Base-by-base conservation (phyloP, 768 basidiomycete species). In the Pulveroboletus sp. region DNA sequence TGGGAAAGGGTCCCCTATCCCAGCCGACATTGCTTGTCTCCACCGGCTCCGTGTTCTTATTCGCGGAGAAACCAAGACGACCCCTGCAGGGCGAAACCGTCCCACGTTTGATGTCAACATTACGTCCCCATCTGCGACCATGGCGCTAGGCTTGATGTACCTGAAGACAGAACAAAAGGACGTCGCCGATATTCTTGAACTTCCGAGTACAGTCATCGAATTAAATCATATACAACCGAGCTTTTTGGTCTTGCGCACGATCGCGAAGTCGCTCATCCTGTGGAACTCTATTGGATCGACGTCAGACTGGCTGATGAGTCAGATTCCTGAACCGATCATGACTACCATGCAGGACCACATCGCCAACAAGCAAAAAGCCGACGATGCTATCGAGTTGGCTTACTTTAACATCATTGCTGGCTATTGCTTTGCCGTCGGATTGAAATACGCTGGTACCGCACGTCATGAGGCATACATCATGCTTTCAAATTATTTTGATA, bases 401-500 rank as follows among this genome's bases (percentile, higher is more conserved):
- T 90, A 93, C 68, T 90, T 89, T 69, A 88, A 95, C 63, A 87
- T 98, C 52, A 69, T 95, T 29, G 85, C 93, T 2, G 95, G 91
- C 3, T 86, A 85, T 49, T 97, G 94, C 68, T 93, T 97, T 55
- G 90, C 83, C 2, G 78, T 98, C 32, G 93, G 86, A 10, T 72
- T 99, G 51, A 97, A 95, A 65, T 96, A 83, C 59, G 95, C 95
- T 4, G 95, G 96, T 6, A 95, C 93, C 2, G 94, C 93, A 0
- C 77, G 88, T 17, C 87, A 93, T 50, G 85, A 93, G 56, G 95
- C 94, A 2, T 92, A 96, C 62, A 71, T 79, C 38, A 77, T 90
- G 64, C 77, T 97, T 46, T 84, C 93, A 51, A 76, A 79, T 49
- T 85, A 88, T 68, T 89, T 86, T 56, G 93, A 95, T 60, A 70